These are phyloP conservation scores for Trichophyton benhamiae DNA, from an alignment of 2,329 filamentous ascomycete species.

Conservation along the genomic window DNA sequence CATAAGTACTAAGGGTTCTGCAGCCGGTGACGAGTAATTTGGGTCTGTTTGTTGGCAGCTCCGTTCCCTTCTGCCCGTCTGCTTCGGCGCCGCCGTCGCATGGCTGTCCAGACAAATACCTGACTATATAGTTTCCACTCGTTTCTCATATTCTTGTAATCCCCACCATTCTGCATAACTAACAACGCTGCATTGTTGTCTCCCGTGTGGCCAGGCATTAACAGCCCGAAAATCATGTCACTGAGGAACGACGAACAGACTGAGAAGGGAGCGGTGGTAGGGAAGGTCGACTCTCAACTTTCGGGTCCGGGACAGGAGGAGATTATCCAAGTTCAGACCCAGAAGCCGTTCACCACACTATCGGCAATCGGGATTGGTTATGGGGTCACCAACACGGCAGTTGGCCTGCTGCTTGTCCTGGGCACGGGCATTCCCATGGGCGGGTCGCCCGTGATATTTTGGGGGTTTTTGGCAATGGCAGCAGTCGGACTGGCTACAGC, in stretches of 20 bases:
- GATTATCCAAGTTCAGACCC: neutral
- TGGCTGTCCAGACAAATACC: neutral
- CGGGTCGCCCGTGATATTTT: neutral
- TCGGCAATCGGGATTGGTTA: neutral
- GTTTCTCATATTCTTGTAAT: neutral
- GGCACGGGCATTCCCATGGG: neutral
- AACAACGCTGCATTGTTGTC: neutral
- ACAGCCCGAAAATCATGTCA: neutral
- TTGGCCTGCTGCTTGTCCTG: neutral
- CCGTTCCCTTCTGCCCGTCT: neutral
- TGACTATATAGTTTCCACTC: neutral
- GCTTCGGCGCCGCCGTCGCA: neutral
- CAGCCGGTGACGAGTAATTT: neutral
- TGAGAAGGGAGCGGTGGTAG: neutral
- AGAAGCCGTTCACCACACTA: constrained; percentile 3
- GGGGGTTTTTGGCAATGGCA: constrained; percentile 1
- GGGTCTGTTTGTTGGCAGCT: neutral
- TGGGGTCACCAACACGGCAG: constrained; percentile 1
- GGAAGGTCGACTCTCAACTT: neutral
- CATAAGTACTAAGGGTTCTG: neutral
- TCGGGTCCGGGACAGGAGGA: neutral
- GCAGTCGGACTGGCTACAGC: neutral
- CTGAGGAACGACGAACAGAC: neutral
- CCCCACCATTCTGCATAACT: neutral
- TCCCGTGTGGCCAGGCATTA: neutral